phyloP scores from a whole-genome alignment of 495 filamentous ascomycete species.

The Penicillium robsamsonii region DNA sequence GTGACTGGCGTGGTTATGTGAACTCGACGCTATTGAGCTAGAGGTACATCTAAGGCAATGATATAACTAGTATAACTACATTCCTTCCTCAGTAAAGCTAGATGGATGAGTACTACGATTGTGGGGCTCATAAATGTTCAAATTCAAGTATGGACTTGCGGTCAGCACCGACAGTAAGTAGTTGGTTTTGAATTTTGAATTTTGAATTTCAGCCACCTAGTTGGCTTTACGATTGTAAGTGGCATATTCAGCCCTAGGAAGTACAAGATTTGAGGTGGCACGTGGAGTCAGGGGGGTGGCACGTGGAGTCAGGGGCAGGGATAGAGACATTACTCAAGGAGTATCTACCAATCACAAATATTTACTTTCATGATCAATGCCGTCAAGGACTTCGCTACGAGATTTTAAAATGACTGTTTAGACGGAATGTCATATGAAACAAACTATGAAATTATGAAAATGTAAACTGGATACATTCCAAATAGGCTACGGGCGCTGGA shows the following conservation, averaged over 20 bases:
- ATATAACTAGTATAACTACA: no score
- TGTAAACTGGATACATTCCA: constrained; percentile 24
- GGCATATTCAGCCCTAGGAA: constrained; percentile 7
- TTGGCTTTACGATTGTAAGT: neutral
- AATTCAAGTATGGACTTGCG: neutral
- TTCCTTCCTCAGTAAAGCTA: neutral
- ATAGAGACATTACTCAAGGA: neutral
- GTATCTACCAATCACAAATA: neutral
- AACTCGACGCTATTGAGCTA: neutral
- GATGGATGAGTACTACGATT: neutral
- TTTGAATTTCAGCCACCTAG: neutral
- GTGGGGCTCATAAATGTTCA: neutral
- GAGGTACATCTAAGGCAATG: neutral
- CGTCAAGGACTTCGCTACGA: neutral
- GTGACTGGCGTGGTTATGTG: neutral
- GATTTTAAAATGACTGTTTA: neutral
- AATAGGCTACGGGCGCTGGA: constrained; percentile 33
- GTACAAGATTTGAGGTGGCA: neutral
- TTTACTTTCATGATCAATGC: neutral
- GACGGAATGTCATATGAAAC: constrained; percentile 1
- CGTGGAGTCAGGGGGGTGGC: neutral
- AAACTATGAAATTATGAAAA: constrained; percentile 18
- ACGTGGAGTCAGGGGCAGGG: neutral
- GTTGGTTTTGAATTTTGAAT: neutral
- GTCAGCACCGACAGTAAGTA: neutral